These are phyloP conservation scores for Daedaleopsis nitida DNA, from an alignment of 768 basidiomycete species.

Conservation along the genomic window DNA sequence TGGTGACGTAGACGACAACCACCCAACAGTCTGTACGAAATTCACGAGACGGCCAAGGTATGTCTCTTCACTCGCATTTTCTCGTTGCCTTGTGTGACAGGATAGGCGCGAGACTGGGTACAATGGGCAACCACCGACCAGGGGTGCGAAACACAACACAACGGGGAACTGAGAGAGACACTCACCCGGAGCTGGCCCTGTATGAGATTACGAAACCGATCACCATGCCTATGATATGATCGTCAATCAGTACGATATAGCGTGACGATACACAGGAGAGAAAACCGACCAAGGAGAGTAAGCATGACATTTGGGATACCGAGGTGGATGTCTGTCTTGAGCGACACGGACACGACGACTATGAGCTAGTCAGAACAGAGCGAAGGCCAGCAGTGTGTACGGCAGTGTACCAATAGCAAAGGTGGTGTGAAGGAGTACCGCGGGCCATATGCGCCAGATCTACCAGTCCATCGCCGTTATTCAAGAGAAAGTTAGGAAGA, in stretches of 20 bases:
- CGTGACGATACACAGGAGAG: background rate
- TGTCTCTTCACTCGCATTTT: no score
- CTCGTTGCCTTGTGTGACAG: no score
- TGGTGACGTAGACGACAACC: no score
- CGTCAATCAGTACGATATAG: background rate
- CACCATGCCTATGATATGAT: conserved; percentile 50
- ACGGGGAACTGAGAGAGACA: background rate
- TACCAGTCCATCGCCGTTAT: conserved; percentile 9
- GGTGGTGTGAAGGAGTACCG: conserved; percentile 59
- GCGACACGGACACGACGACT: conserved; percentile 48
- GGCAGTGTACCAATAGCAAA: conserved; percentile 49
- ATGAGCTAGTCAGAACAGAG: background rate
- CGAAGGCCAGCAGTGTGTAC: background rate
- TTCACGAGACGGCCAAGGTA: no score
- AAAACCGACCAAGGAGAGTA: conserved; percentile 54
- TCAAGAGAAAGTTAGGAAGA: background rate
- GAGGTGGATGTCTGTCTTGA: conserved; percentile 41
- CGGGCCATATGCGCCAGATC: conserved; percentile 70
- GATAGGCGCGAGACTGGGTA: no score
- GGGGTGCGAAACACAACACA: no score
- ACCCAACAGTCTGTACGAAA: no score
- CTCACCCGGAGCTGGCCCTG: conserved; percentile 60
- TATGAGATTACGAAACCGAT: conserved; percentile 60
- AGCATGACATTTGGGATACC: conserved; percentile 59
- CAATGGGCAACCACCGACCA: no score